phyloP scores from a whole-genome alignment of 495 filamentous ascomycete genomes.

The Podospora comata region DNA sequence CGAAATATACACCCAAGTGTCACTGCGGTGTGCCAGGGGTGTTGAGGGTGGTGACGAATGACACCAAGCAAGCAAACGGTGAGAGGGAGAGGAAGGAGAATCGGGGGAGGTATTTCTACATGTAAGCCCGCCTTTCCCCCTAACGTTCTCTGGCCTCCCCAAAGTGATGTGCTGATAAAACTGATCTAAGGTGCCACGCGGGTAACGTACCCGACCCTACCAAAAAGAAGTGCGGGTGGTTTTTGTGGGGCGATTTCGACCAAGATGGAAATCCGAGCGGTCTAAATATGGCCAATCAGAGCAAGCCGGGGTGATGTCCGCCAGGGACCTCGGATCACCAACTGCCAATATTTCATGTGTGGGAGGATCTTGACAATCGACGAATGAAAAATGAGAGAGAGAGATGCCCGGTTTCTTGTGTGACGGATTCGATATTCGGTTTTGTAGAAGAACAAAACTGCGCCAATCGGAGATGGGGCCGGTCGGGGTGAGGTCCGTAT shows the following conservation, averaged over 20 bases:
- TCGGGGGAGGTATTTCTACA: slow-evolving; percentile 86
- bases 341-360: no score
- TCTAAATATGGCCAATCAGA: not conserved
- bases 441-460: no score
- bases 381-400: no score
- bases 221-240: slow-evolving; percentile 74
- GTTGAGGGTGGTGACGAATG: slow-evolving; percentile 74
- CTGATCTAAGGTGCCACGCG: slow-evolving; percentile 56
- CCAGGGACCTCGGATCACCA: no score
- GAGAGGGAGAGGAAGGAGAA: slow-evolving; percentile 40
- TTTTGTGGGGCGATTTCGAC: slow-evolving; percentile 87
- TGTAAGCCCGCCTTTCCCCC: slow-evolving; percentile 32
- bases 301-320: not conserved
- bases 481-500: no score
- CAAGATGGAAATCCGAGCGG: slow-evolving; percentile 81
- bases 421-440: no score
- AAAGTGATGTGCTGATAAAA: no score
- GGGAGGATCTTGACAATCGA: no score
- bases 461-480: no score
- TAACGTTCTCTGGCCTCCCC: no score
- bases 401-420: no score
- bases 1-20: slow-evolving; percentile 61
- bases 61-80: slow-evolving; percentile 40
- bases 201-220: slow-evolving; percentile 61
- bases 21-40: slow-evolving; percentile 68